Evolutionary conservation across 179 eudicot genomes (phyloP).

Genomic region (Sideroxylon spinosum): DNA sequence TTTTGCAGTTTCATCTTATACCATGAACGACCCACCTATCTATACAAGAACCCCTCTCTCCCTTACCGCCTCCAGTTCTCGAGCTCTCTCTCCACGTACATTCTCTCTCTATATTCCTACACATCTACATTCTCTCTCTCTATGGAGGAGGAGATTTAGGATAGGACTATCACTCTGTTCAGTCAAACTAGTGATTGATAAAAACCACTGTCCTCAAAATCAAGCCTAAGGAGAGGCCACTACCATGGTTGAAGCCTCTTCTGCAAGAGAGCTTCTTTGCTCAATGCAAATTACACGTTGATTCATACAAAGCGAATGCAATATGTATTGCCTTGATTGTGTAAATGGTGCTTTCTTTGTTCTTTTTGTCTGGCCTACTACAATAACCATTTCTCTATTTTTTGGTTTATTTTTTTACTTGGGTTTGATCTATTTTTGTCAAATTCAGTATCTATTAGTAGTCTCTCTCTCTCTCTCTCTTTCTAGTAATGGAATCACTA

Average conservation of each 20-base stretch:
- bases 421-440: conserved; percentile 17
- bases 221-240: conserved; percentile 66
- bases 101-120: conserved; percentile 17
- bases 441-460: background rate
- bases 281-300: conserved; percentile 74
- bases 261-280: conserved; percentile 59
- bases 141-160: no score
- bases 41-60: conserved; percentile 20
- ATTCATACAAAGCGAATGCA: conserved; percentile 92
- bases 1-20: no score
- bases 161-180: no score
- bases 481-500: background rate
- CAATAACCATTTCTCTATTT: conserved; percentile 70
- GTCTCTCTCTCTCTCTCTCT: background rate
- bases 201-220: conserved; percentile 53
- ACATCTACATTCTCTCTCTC: conserved; percentile 8
- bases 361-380: conserved; percentile 67
- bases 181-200: conserved; percentile 64
- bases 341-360: conserved; percentile 67
- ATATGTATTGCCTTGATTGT: conserved; percentile 92
- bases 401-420: background rate
- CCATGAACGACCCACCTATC: no score
- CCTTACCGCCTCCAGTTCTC: conserved; percentile 22
- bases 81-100: conserved; percentile 16
- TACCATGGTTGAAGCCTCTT: conserved; percentile 77